phyloP scores from a whole-genome alignment of 2,329 filamentous ascomycete species.

The Neophaeococcomyces aloes region DNA sequence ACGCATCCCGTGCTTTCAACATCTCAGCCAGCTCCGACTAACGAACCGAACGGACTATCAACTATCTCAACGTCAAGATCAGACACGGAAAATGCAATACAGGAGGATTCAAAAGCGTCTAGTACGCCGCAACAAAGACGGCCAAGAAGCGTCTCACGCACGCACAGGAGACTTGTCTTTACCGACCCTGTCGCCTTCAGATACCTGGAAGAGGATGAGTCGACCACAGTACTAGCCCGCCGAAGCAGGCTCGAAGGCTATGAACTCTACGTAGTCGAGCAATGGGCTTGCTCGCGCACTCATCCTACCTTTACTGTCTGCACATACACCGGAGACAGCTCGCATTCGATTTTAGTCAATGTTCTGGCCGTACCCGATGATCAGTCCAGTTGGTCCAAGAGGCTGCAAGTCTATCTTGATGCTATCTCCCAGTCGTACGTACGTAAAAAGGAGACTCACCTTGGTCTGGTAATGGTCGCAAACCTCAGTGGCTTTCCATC shows the following conservation, averaged over 20 bases:
- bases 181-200: constrained; percentile 56
- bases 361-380: constrained; percentile 75
- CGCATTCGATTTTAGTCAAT: constrained; percentile 65
- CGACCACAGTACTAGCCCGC: constrained; percentile 63
- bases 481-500: constrained; percentile 89
- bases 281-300: constrained; percentile 88
- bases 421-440: constrained; percentile 79
- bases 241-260: constrained; percentile 65
- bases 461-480: constrained; percentile 85
- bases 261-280: constrained; percentile 88
- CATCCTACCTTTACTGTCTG: constrained; percentile 87
- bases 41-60: neutral
- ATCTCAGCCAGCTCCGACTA: neutral
- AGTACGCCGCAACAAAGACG: constrained; percentile 22
- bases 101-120: neutral
- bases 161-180: constrained; percentile 42
- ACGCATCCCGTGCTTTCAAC: neutral
- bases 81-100: neutral
- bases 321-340: constrained; percentile 80
- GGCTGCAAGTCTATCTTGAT: constrained; percentile 73
- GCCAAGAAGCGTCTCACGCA: neutral
- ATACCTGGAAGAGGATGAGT: constrained; percentile 77
- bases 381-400: constrained; percentile 66
- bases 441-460: constrained; percentile 64
- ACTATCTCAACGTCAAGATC: neutral